These are phyloP conservation scores for Zymoseptoria ardabiliae DNA, from an alignment of 2,329 filamentous ascomycete genomes.

Conservation along the genomic window DNA sequence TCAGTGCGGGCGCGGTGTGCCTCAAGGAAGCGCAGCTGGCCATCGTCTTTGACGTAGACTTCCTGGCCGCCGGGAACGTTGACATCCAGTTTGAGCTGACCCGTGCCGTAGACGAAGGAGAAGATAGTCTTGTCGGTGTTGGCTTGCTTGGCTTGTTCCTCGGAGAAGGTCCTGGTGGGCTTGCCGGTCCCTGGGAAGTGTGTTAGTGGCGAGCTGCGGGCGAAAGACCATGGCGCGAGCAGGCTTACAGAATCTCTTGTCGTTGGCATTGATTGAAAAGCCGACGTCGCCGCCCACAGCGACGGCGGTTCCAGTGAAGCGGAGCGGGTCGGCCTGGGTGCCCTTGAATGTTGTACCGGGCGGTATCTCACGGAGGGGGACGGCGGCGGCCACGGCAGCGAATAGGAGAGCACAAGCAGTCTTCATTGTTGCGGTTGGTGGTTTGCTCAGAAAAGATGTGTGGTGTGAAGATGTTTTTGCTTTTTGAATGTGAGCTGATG, in stretches of 20 bases:
- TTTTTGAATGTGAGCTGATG: background rate
- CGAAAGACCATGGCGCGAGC: background rate
- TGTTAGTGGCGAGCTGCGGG: background rate
- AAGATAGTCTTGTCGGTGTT: slow-evolving; percentile 20
- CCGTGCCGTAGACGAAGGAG: slow-evolving; percentile 15
- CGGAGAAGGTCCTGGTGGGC: slow-evolving; percentile 25
- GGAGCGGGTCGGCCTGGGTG: slow-evolving; percentile 1
- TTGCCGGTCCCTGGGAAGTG: slow-evolving; percentile 17
- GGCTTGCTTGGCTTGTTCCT: slow-evolving; percentile 6
- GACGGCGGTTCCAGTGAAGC: slow-evolving; percentile 17
- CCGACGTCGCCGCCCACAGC: slow-evolving; percentile 18
- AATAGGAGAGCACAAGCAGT: slow-evolving; percentile 13
- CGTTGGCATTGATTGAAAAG: slow-evolving; percentile 23
- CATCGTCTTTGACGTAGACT: slow-evolving; percentile 25
- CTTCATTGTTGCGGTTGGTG: slow-evolving; percentile 22
- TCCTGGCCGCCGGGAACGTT: slow-evolving; percentile 26
- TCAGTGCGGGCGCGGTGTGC: slow-evolving; percentile 22
- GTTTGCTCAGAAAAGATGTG: background rate
- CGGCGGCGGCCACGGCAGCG: slow-evolving; percentile 16
- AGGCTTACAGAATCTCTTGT: slow-evolving; percentile 14
- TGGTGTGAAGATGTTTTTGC: background rate
- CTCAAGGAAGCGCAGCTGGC: slow-evolving; percentile 24
- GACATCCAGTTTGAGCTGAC: slow-evolving; percentile 14
- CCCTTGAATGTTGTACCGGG: background rate
- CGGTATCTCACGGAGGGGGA: slow-evolving; percentile 3